Percentiles rank a stretch among this genome's conserved stretches.
These are phyloP conservation scores for Mycena polygramma DNA, from an alignment of 768 basidiomycete genomes.

Conservation along the genomic window DNA sequence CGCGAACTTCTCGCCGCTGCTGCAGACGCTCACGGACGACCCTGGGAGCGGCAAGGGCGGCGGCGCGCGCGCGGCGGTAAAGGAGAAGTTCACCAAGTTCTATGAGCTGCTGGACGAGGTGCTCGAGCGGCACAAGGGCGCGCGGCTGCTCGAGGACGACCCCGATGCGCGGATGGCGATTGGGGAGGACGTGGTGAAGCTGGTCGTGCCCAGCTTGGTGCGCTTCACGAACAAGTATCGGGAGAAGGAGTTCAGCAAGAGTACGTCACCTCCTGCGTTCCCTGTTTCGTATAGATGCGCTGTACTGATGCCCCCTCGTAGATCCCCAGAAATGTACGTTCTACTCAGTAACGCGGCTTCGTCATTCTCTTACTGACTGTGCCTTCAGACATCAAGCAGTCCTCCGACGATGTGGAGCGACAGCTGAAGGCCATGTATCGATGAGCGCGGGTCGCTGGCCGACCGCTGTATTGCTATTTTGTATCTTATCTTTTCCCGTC, in stretches of 20 bases:
- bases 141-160: constrained; percentile 80
- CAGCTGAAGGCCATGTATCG: constrained; percentile 76
- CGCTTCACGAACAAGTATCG: constrained; percentile 80
- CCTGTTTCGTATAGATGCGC: constrained; percentile 1
- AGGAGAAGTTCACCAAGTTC: constrained; percentile 88
- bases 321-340: constrained; percentile 80
- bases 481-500: constrained; percentile 3
- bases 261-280: constrained; percentile 56
- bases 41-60: constrained; percentile 61
- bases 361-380: constrained; percentile 28
- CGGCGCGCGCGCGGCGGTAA: constrained; percentile 70
- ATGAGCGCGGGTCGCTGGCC: constrained; percentile 33
- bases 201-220: constrained; percentile 82
- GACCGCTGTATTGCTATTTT: constrained; percentile 21
- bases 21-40: constrained; percentile 76
- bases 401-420: constrained; percentile 78
- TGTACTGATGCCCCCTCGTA: constrained; percentile 40
- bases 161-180: constrained; percentile 68
- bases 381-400: constrained; percentile 81
- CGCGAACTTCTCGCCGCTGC: constrained; percentile 82
- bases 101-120: constrained; percentile 87
- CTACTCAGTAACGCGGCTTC: background rate
- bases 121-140: constrained; percentile 78
- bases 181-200: constrained; percentile 80
- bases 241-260: constrained; percentile 89